A percentile compares a stretch with the other conserved stretches of the same genome.
These are phyloP conservation scores for Metschnikowia gelsemii DNA, from an alignment of 805 yeast species.

Conservation along the genomic window DNA sequence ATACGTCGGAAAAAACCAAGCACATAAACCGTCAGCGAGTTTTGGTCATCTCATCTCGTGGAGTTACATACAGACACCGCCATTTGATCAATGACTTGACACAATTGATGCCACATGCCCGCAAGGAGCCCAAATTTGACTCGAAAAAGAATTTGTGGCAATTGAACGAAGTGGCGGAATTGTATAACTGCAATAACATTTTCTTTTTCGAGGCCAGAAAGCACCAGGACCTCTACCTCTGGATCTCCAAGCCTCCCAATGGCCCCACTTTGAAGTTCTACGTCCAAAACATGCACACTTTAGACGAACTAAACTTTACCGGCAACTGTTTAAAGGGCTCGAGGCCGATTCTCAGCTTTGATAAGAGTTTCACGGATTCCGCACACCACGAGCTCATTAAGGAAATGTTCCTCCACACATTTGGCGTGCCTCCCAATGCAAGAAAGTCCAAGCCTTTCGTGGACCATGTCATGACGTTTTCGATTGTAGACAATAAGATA, in stretches of 20 bases:
- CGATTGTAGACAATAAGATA: slow-evolving; percentile 87
- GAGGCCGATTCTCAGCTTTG: slow-evolving; percentile 90
- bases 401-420: slow-evolving; percentile 73
- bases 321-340: slow-evolving; percentile 96
- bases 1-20: slow-evolving; percentile 46
- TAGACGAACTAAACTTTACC: slow-evolving; percentile 93
- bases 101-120: slow-evolving; percentile 83
- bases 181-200: slow-evolving; percentile 94
- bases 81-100: slow-evolving; percentile 83
- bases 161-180: slow-evolving; percentile 92
- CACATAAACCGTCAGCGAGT: slow-evolving; percentile 87
- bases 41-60: slow-evolving; percentile 87
- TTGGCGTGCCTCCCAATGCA: slow-evolving; percentile 94
- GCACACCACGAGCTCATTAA: slow-evolving; percentile 72
- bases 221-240: slow-evolving; percentile 90
- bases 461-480: slow-evolving; percentile 92
- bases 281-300: slow-evolving; percentile 91
- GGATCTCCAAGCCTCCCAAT: slow-evolving; percentile 96
- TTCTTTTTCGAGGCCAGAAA: slow-evolving; percentile 94
- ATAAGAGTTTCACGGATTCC: slow-evolving; percentile 64
- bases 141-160: slow-evolving; percentile 85
- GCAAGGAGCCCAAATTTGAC: slow-evolving; percentile 95
- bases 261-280: slow-evolving; percentile 96
- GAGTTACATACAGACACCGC: slow-evolving; percentile 93
- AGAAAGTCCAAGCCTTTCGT: slow-evolving; percentile 91